These are phyloP conservation scores for Colletotrichum sp. DNA, from an alignment of 2,329 filamentous ascomycete species.

Conservation along the genomic window DNA sequence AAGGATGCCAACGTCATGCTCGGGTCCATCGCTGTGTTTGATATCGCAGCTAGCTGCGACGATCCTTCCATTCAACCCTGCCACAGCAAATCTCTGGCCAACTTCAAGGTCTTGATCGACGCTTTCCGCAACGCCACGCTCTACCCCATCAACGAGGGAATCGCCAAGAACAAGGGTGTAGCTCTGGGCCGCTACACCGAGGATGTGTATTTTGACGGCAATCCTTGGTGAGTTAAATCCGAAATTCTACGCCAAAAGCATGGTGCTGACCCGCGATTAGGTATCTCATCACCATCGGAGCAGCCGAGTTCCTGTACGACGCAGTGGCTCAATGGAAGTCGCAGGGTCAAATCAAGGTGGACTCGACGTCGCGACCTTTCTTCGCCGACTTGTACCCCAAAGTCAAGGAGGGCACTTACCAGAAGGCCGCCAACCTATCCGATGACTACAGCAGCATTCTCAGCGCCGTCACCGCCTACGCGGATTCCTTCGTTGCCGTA, in stretches of 20 bases:
- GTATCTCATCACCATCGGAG: slow-evolving; percentile 59
- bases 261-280: background rate
- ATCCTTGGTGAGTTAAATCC: slow-evolving; percentile 51
- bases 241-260: background rate
- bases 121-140: slow-evolving; percentile 53
- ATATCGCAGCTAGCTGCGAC: slow-evolving; percentile 54
- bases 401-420: slow-evolving; percentile 51
- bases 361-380: slow-evolving; percentile 57
- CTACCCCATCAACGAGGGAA: slow-evolving; percentile 57
- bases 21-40: slow-evolving; percentile 53
- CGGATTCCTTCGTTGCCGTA: slow-evolving; percentile 58
- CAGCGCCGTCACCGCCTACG: slow-evolving; percentile 54
- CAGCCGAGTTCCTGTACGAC: slow-evolving; percentile 64
- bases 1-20: slow-evolving; percentile 62
- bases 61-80: slow-evolving; percentile 63
- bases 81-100: slow-evolving; percentile 54
- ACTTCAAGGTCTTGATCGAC: slow-evolving; percentile 61
- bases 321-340: slow-evolving; percentile 59
- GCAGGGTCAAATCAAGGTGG: slow-evolving; percentile 52
- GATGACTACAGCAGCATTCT: slow-evolving; percentile 46
- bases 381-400: slow-evolving; percentile 57
- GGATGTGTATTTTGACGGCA: slow-evolving; percentile 61
- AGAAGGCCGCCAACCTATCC: slow-evolving; percentile 34
- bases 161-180: slow-evolving; percentile 47
- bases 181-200: slow-evolving; percentile 52